Evolutionary conservation across 495 filamentous ascomycete genomes (phyloP), one percentile per base, ranked within the genome.

Genomic region (Neurospora terricola): DNA sequence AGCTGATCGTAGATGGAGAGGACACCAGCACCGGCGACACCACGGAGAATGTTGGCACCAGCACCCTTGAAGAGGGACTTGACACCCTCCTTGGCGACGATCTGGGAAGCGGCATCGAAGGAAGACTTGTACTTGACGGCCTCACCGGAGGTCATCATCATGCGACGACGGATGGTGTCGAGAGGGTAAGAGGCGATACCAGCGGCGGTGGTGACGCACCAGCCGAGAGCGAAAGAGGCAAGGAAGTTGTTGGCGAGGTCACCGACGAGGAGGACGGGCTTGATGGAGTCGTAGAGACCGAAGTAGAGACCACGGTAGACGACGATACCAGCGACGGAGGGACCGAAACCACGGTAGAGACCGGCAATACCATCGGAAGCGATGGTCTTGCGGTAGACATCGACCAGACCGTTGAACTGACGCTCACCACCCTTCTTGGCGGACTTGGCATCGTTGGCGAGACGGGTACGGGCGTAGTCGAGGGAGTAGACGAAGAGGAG

Each of bases 241-340:
- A 98, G 86, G 94, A 99, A 99, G 91, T 94, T 97, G 87, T 94
- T 93, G 87, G 94, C 91, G 80, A 99, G 94, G 82, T 88, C 74
- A 81, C 96, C 96, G 83, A 92, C 89, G 71, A 99, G 93, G 86
- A 98, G 83, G 84, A 98, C 93, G 78, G 96, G 96, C 93, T 99
- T 99, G 89, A 99, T 91, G 78, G 96, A 99, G 87, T 98, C 96
- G 94, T 99, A 98, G 92, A 99, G 92, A 83, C 96, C 96, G 91
- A 99, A 99, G 93, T 99, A 99, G 77, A 99, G 94, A 97, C 96
- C 96, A 93, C 96, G 96, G 92, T 99, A 99, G 85, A 99, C 96
- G 83, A 98, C 85, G 84, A 99, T 99, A 89, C 96, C 96, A 85
- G 91, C 88, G 81, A 99, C 96, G 79, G 96, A 99, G 83, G 96